Evolutionary conservation across 768 basidiomycete species (phyloP).

Genomic region (Pleurotus citrinopileatus): DNA sequence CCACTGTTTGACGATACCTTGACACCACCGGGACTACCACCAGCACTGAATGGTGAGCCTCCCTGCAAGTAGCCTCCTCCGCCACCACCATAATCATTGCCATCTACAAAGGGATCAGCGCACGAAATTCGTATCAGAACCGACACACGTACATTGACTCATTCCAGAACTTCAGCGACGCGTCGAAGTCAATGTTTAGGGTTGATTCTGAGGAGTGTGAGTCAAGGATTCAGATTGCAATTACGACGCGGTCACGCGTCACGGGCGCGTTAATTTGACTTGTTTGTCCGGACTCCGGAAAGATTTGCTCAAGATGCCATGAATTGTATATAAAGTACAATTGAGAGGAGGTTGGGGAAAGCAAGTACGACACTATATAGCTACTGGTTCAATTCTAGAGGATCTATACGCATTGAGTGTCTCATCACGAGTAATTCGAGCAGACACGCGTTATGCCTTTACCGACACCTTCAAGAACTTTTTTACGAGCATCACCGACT

Average conservation of each 20-base stretch:
- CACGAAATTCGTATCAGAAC: neutral
- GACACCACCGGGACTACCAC: constrained; percentile 58
- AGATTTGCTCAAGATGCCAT: no score
- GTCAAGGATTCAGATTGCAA: no score
- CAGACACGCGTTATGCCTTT: constrained; percentile 51
- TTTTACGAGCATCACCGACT: constrained; percentile 67
- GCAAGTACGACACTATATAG: neutral
- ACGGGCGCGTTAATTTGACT: neutral
- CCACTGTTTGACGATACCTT: constrained; percentile 32
- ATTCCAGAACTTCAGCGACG: constrained; percentile 18
- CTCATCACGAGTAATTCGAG: constrained; percentile 18
- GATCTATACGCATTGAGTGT: neutral
- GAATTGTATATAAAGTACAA: neutral
- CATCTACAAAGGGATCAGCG: constrained; percentile 2
- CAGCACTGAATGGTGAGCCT: constrained; percentile 56
- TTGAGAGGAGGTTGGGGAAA: neutral
- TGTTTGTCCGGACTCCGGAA: neutral
- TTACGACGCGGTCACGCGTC: neutral
- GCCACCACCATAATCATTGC: constrained; percentile 23
- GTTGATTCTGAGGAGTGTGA: neutral
- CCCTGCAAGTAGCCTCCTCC: constrained; percentile 60
- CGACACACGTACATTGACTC: constrained; percentile 40
- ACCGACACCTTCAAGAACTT: constrained; percentile 66
- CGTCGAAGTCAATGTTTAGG: no score
- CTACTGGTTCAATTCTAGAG: neutral